A percentile compares a stretch with the other conserved stretches of the same genome.
These are phyloP conservation scores for Eucalyptus regnans DNA, from an alignment of 345 rosid species.

Conservation along the genomic window DNA sequence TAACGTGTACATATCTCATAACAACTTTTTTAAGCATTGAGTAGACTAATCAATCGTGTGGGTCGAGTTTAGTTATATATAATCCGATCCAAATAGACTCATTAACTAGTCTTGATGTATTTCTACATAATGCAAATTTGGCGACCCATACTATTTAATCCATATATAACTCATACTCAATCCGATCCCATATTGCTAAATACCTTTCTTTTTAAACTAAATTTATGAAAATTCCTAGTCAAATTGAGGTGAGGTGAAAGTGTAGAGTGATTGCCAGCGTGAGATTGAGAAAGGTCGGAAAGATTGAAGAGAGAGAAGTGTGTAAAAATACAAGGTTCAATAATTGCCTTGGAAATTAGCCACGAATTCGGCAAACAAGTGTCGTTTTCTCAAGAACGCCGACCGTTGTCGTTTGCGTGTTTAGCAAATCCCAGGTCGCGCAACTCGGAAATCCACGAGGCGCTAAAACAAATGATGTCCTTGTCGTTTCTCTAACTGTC, in stretches of 20 bases:
- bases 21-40: rapidly evolving
- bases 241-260: neutral
- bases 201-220: rapidly evolving
- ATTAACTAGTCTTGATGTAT: rapidly evolving
- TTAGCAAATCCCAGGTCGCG: neutral
- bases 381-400: neutral
- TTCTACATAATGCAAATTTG: rapidly evolving
- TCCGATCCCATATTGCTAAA: rapidly evolving
- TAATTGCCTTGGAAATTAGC: neutral
- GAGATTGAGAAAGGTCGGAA: too few species aligned
- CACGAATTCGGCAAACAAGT: neutral
- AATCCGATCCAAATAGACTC: rapidly evolving
- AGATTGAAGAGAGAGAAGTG: neutral
- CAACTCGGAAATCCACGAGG: neutral
- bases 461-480: neutral
- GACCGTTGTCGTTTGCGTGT: neutral
- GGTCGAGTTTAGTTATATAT: rapidly evolving
- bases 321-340: neutral
- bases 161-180: too few species aligned
- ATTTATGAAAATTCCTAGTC: too few species aligned
- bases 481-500: neutral
- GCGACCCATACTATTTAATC: rapidly evolving
- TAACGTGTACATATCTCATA: neutral
- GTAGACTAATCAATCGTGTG: rapidly evolving
- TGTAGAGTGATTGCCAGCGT: rapidly evolving